Evolutionary conservation across 768 basidiomycete genomes (phyloP).

Genomic region (Rhodocollybia butyracea): DNA sequence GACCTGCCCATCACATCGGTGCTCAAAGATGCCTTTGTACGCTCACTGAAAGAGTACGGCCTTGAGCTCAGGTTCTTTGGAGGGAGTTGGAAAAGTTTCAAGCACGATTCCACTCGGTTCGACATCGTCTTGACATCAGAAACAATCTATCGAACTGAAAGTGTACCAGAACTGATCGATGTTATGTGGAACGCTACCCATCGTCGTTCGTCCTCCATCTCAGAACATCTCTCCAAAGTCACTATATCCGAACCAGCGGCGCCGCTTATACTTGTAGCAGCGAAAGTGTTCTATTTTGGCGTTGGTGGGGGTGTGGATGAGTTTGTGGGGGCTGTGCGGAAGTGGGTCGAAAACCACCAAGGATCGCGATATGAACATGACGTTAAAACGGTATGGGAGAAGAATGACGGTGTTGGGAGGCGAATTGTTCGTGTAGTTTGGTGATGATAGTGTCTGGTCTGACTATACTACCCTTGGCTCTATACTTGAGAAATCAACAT

Average conservation of each 20-base stretch:
- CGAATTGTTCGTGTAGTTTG: slow-evolving; percentile 65
- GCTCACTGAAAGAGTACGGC: slow-evolving; percentile 49
- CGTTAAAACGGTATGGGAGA: slow-evolving; percentile 64
- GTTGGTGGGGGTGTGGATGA: slow-evolving; percentile 86
- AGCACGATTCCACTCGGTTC: slow-evolving; percentile 36
- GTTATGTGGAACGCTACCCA: slow-evolving; percentile 43
- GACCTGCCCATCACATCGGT: slow-evolving; percentile 66
- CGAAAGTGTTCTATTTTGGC: slow-evolving; percentile 92
- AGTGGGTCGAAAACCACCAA: slow-evolving; percentile 14
- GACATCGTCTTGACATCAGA: slow-evolving; percentile 86
- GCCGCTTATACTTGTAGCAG: slow-evolving; percentile 72
- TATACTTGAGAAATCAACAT: too few species aligned
- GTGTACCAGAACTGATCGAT: slow-evolving; percentile 56
- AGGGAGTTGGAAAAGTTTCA: slow-evolving; percentile 74
- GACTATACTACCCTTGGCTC: too few species aligned
- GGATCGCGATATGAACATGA: slow-evolving; percentile 23
- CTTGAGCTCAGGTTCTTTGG: slow-evolving; percentile 73
- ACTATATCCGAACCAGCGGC: not conserved
- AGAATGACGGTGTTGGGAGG: slow-evolving; percentile 66
- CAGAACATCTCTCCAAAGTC: not conserved
- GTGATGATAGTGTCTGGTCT: too few species aligned
- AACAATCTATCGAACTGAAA: slow-evolving; percentile 80
- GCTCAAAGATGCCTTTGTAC: slow-evolving; percentile 62
- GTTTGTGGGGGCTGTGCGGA: slow-evolving; percentile 55
- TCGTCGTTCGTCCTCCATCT: not conserved